Base-by-base conservation (phyloP, 2,329 filamentous ascomycete species). In the Westerdykella ornata region DNA sequence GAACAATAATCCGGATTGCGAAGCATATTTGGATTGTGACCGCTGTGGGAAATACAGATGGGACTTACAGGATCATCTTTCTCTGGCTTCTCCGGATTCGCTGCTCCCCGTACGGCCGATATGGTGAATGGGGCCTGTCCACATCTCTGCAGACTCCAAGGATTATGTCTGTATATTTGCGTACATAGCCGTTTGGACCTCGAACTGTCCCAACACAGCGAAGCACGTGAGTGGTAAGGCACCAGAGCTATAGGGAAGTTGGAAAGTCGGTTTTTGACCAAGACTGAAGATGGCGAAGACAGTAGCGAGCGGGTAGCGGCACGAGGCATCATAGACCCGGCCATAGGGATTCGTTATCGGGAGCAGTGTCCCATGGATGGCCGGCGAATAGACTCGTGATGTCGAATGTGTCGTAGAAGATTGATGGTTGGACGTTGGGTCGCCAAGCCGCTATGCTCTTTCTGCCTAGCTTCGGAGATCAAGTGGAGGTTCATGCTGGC, bases 211-310 rank as follows among this genome's bases (percentile, higher is more conserved):
- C 30, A 33, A 33, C n/a, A 17, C 2, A n/a, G 12, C 30, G 48
- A 56, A 38, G 59, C 60, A 64, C 59, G 59, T 64, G 60, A 63
- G 52, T 34, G 41, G 5, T 42, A 38, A 37, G 41, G 43, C 35
- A 47, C 45, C 45, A 58, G 37, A 47, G 42, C 46, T 39, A 51
- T 53, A 16, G 45, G 43, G 37, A 46, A 34, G 39, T 32, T 47
- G 26, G 49, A 39, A 39, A 51, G 41, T 20, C 46, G 49, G 22
- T 13, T 49, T 29, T 28, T 39, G 35, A 26, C 45, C 47, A 14
- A 50, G 42, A 3, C 39, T 14, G 9, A 43, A 28, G n/a, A 44
- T 33, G 30, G 16, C 6, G 30, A 33, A 33, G 30, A 33, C n/a
- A 15, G 30, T 8, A 16, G 22, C 22, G 22, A 26, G 22, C 22